Percentiles rank a stretch among this genome's conserved stretches.
Evolutionary conservation across 768 basidiomycete species (phyloP).

Genomic region (Boletus reticulatus): DNA sequence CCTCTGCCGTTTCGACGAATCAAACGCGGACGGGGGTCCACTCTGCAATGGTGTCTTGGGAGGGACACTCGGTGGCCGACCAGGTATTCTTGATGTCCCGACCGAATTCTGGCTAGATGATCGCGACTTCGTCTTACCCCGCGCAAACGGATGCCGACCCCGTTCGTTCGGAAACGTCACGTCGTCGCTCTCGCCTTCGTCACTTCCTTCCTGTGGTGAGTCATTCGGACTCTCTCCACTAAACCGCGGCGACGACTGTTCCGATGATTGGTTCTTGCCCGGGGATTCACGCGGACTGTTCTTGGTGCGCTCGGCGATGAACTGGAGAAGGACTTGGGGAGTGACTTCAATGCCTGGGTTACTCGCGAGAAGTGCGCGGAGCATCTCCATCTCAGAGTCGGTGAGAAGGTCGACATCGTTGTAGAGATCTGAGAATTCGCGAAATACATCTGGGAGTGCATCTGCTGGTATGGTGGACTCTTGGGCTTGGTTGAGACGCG

Average conservation of each 20-base stretch:
- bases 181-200: constrained; percentile 35
- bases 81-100: constrained; percentile 41
- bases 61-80: constrained; percentile 57
- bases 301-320: constrained; percentile 64
- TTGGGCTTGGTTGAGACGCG: constrained; percentile 54
- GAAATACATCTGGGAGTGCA: constrained; percentile 68
- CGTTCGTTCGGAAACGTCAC: constrained; percentile 36
- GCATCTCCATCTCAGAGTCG: constrained; percentile 57
- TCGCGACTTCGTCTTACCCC: constrained; percentile 39
- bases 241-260: constrained; percentile 12
- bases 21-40: constrained; percentile 57
- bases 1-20: constrained; percentile 66
- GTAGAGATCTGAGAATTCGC: constrained; percentile 58
- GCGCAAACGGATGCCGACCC: constrained; percentile 34
- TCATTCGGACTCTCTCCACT: constrained; percentile 31
- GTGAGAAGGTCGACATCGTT: constrained; percentile 63
- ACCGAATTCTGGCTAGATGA: constrained; percentile 58
- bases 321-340: constrained; percentile 58
- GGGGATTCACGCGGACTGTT: constrained; percentile 31
- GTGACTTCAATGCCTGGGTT: constrained; percentile 69
- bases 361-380: constrained; percentile 53
- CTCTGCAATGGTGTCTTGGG: constrained; percentile 47
- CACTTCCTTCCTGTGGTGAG: constrained; percentile 34
- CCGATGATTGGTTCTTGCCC: constrained; percentile 12
- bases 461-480: constrained; percentile 68